A percentile compares a stretch with the other conserved stretches of the same genome.
Evolutionary conservation across 108 stramenopile species (phyloP).

Genomic region (Hondaea fermentalgiana): DNA sequence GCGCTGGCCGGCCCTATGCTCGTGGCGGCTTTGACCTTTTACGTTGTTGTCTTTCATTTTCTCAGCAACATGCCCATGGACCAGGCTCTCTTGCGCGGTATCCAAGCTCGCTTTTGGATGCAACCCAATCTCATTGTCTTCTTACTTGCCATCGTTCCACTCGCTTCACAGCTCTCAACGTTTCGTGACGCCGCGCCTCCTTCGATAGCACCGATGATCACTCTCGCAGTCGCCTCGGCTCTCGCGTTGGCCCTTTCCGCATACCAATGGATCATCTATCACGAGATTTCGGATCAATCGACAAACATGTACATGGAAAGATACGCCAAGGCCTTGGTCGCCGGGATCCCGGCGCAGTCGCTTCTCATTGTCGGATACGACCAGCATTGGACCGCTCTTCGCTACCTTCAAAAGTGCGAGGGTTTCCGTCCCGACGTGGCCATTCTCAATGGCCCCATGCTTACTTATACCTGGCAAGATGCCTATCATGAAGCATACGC

Average conservation of each 20-base stretch:
- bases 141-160: constrained; percentile 37
- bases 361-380: constrained; percentile 66
- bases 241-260: neutral
- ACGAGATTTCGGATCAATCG: constrained; percentile 26
- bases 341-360: constrained; percentile 48
- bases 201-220: neutral
- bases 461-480: constrained; percentile 62
- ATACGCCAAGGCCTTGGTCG: constrained; percentile 59
- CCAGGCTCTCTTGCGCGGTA: constrained; percentile 55
- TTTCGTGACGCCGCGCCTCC: neutral
- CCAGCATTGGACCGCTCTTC: constrained; percentile 66
- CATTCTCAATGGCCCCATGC: constrained; percentile 60
- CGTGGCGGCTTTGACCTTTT: constrained; percentile 36
- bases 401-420: constrained; percentile 68
- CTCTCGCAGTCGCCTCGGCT: neutral
- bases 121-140: constrained; percentile 55
- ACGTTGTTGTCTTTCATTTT: constrained; percentile 58
- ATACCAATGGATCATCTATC: neutral
- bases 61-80: constrained; percentile 59
- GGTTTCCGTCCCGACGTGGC: constrained; percentile 50
- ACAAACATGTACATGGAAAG: constrained; percentile 40
- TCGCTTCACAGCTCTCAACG: neutral
- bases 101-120: constrained; percentile 76
- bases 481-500: constrained; percentile 48
- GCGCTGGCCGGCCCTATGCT: neutral